Percentiles rank a stretch among this genome's conserved stretches.
phyloP scores from a whole-genome alignment of 2,329 filamentous ascomycete species.

The Phoma sp. region DNA sequence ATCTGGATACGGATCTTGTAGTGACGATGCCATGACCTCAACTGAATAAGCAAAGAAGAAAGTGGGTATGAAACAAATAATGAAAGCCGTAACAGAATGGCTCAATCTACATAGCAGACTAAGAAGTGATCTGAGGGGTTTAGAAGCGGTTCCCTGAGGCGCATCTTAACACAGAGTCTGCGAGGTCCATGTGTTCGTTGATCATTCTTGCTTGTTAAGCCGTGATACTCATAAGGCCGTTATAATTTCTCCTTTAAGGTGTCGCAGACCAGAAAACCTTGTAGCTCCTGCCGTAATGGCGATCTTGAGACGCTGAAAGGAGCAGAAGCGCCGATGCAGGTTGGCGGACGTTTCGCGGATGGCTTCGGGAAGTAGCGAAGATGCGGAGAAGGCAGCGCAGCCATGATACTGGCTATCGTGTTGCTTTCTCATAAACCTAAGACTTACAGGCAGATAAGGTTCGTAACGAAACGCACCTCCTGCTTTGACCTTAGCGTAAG shows the following conservation, averaged over 20 bases:
- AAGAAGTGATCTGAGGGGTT: not conserved
- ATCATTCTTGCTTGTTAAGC: not conserved
- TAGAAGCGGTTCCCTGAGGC: not conserved
- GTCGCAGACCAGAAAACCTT: not conserved
- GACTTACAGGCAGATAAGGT: not conserved
- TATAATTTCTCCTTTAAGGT: conserved; percentile 3
- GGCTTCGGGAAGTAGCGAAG: conserved; percentile 2
- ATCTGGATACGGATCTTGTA: conserved; percentile 19
- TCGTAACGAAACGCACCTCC: not conserved
- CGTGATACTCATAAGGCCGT: not conserved
- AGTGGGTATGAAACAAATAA: not conserved
- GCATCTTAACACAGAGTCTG: not conserved
- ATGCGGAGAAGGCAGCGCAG: conserved; percentile 8
- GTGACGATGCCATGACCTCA: not conserved
- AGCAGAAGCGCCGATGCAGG: conserved; percentile 2
- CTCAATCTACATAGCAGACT: not conserved
- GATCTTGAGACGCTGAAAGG: not conserved
- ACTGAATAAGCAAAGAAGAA: not conserved
- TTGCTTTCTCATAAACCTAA: not conserved
- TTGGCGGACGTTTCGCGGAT: conserved; percentile 13
- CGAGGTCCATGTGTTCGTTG: not conserved
- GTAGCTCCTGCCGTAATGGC: not conserved
- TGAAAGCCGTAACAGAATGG: too few relatives aligned
- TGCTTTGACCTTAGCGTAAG: not conserved
- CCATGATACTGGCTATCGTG: not conserved